Evolutionary conservation across 306 rosid genomes (phyloP).

Genomic region (Pyrus betulifolia): DNA sequence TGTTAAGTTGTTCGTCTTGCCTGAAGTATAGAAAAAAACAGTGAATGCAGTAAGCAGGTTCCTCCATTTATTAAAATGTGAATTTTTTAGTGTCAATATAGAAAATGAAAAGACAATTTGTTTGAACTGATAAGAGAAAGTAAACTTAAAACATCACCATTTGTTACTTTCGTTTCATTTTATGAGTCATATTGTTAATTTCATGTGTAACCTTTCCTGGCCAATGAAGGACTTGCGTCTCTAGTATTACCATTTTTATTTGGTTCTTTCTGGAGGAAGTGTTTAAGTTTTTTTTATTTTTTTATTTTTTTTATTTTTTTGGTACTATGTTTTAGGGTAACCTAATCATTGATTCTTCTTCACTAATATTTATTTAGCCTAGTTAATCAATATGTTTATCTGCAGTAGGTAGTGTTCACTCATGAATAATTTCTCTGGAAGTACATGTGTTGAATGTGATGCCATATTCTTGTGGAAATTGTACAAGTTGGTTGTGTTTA

Average conservation of each 20-base stretch:
- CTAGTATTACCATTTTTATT: neutral
- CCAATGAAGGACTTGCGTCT: neutral
- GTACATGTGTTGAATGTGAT: neutral
- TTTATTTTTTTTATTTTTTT: neutral
- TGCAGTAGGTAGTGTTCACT: neutral
- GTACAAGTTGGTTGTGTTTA: neutral
- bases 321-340: neutral
- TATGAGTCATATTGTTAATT: too few relatives aligned
- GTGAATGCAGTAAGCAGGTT: neutral
- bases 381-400: neutral
- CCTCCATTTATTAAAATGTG: neutral
- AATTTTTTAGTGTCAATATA: neutral
- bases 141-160: too few relatives aligned
- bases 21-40: neutral
- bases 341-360: neutral
- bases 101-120: neutral
- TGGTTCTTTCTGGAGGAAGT: neutral
- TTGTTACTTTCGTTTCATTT: neutral
- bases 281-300: neutral
- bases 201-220: neutral
- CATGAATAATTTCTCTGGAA: neutral
- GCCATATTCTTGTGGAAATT: neutral
- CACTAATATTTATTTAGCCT: neutral
- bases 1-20: neutral
- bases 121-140: neutral